Percentiles rank a stretch among this genome's conserved stretches.
Evolutionary conservation across 2,329 filamentous ascomycete species (phyloP).

Genomic region (Aureobasidium sp.): DNA sequence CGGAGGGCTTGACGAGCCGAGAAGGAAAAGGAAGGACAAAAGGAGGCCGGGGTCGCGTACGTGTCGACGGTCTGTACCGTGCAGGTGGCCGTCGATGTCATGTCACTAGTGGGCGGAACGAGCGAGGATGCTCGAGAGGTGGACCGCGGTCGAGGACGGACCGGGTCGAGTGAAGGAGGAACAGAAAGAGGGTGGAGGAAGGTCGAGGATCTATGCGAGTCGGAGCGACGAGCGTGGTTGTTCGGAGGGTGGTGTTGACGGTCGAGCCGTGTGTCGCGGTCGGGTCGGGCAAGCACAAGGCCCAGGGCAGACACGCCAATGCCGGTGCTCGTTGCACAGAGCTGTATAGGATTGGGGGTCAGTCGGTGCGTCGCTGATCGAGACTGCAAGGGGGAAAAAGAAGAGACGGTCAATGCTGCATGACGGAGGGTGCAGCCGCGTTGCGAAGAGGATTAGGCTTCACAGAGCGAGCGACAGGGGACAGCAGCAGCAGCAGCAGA

Average conservation of each 20-base stretch:
- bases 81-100: conserved; percentile 18
- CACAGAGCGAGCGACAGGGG: conserved; percentile 7
- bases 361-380: neutral
- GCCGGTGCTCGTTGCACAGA: conserved; percentile 54
- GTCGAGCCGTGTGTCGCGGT: conserved; percentile 22
- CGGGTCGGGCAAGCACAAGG: conserved; percentile 47
- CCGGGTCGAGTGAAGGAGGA: neutral
- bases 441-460: conserved; percentile 1
- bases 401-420: conserved; percentile 10
- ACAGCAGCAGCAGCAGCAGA: neutral
- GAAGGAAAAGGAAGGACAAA: conserved; percentile 15
- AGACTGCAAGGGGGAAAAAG: conserved; percentile 1
- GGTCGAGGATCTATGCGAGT: neutral
- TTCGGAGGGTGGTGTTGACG: neutral
- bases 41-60: conserved; percentile 14
- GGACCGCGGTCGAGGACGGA: neutral
- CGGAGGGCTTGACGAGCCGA: conserved; percentile 15
- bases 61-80: conserved; percentile 17
- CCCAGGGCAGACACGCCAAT: conserved; percentile 53
- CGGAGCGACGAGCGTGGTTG: neutral
- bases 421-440: conserved; percentile 6
- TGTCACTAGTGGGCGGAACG: conserved; percentile 13
- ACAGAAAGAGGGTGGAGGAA: conserved; percentile 3
- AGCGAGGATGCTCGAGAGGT: neutral
- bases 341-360: conserved; percentile 33